Evolutionary conservation across 2,329 filamentous ascomycete species (phyloP).

Genomic region (Talaromyces marneffei): DNA sequence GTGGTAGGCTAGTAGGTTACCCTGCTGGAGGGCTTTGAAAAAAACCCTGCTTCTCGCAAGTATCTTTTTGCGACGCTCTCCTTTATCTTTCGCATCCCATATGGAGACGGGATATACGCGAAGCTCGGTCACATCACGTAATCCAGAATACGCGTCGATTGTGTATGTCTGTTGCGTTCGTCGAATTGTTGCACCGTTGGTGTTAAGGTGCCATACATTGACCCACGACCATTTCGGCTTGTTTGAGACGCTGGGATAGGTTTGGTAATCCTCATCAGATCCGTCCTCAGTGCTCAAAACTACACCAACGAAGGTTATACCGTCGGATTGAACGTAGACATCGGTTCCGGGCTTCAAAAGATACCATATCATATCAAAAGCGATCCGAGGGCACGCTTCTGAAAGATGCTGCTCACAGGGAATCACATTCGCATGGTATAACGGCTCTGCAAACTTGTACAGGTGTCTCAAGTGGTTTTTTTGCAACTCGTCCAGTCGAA

Average conservation of each 20-base stretch:
- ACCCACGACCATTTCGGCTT: background rate
- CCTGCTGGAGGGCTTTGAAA: background rate
- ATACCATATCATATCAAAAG: constrained; percentile 6
- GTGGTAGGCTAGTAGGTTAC: background rate
- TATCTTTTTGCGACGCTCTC: background rate
- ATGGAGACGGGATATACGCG: background rate
- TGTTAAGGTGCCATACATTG: background rate
- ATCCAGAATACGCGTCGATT: background rate
- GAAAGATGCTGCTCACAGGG: background rate
- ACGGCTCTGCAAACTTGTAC: background rate
- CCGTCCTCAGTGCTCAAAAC: too few relatives aligned
- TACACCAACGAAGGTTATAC: background rate
- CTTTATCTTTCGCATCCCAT: constrained; percentile 4
- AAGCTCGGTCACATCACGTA: background rate
- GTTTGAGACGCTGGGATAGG: background rate
- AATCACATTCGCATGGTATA: background rate
- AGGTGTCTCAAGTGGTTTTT: background rate
- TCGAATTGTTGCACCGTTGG: background rate
- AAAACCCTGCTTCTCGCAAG: background rate
- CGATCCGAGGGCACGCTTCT: background rate
- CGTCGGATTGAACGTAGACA: constrained; percentile 1
- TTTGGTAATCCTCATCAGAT: too few relatives aligned
- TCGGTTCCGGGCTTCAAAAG: constrained; percentile 1
- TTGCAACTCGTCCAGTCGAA: background rate
- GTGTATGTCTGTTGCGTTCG: background rate